These are phyloP conservation scores for Ceratobasidium papillatum DNA, from an alignment of 1,284 basidiomycete species.

Conservation along the genomic window DNA sequence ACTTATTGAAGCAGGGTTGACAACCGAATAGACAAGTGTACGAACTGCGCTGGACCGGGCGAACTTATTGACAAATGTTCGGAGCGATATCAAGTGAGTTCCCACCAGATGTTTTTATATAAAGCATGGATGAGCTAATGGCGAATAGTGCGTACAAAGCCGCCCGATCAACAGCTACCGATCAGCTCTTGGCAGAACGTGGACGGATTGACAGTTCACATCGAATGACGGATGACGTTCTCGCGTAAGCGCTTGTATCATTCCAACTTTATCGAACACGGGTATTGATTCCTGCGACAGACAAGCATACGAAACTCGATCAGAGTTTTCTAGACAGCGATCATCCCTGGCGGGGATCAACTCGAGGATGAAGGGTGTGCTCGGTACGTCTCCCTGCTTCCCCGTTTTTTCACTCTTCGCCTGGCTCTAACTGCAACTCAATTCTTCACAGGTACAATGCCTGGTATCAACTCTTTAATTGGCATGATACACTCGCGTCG, in stretches of 20 bases:
- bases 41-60: conserved; percentile 84
- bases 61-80: conserved; percentile 88
- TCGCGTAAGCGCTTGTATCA: conserved; percentile 72
- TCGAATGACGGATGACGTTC: conserved; percentile 91
- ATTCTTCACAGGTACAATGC: conserved; percentile 84
- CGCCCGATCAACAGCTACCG: conserved; percentile 75
- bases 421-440: conserved; percentile 24
- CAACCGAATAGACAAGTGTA: conserved; percentile 69
- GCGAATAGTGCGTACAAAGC: conserved; percentile 79
- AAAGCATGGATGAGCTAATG: neutral
- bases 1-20: neutral
- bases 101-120: neutral
- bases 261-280: neutral
- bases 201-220: conserved; percentile 91
- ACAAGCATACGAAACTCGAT: conserved; percentile 97
- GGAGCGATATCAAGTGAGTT: conserved; percentile 92
- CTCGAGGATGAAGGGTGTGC: conserved; percentile 80
- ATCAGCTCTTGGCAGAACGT: conserved; percentile 88
- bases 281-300: conserved; percentile 55
- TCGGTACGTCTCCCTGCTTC: conserved; percentile 65
- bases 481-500: conserved; percentile 92
- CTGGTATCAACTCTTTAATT: conserved; percentile 91
- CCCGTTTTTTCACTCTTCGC: neutral
- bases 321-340: conserved; percentile 90
- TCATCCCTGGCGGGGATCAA: conserved; percentile 79